Base-by-base conservation (phyloP, 163 green algal genomes). In the Coccomyxa subellipsoidea region DNA sequence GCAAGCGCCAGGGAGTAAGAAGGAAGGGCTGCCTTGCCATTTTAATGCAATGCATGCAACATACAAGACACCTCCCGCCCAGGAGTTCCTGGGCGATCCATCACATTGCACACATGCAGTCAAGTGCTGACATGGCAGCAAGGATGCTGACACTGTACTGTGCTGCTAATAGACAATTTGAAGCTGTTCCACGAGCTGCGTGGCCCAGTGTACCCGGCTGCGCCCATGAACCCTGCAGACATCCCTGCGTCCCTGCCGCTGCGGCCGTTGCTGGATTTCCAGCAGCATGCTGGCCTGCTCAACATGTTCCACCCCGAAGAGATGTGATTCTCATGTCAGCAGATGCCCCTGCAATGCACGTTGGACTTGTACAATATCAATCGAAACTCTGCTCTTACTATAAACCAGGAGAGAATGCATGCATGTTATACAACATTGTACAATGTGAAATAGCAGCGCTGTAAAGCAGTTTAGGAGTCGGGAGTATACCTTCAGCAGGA, bases 131-230 rank as follows among this genome's bases (percentile, higher is more conserved):
- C n/a, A n/a, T 4, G 31, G 66, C n/a, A 36, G 18, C 66, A 73
- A 35, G 27, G 18, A 73, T 32, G 27, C 39, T 80, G 38, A 38
- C 29, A 10, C 7, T 27, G 27, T 38, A 31, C 39, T 80, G 29
- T 53, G n/a, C n/a, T 15, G 32, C 34, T 15, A 29, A 31, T 15
- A 59, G 80, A 90, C 81, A 88, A 90, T 71, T 79, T 90, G 38
- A 84, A 83, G 54, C 76, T 90, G 34, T 88, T 90, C 80, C 86
- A 88, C 53, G 86, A 90, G 84, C 80, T 89, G 12, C 47, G 32
- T 8, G 82, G 84, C 21, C 80, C 81, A 5, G 69, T 87, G 29
- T 83, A 81, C 76, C 35, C 53, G 35, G 40, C 35, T 36, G 54
- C 15, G 21, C 18, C 23, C 32, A 77, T 77, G 27, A 77, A 34